phyloP scores from a whole-genome alignment of 345 rosid genomes.

The Moricandia moricandioides region DNA sequence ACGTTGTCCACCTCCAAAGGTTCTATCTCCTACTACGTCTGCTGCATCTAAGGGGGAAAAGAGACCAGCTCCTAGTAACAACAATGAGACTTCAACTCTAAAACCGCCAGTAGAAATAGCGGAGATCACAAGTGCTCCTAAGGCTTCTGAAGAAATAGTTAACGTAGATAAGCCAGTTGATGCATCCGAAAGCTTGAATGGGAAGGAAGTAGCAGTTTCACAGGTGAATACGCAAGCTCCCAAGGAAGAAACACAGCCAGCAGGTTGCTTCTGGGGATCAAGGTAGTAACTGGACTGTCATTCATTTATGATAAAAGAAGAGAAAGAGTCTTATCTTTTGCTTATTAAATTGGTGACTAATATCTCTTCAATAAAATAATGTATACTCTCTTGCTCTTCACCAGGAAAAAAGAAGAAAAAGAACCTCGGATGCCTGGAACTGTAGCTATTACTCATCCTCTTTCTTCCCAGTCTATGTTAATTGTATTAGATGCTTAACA shows the following conservation, averaged over 20 bases:
- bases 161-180: conserved; percentile 46
- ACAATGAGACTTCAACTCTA: conserved; percentile 41
- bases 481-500: conserved; percentile 14
- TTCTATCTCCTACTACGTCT: conserved; percentile 71
- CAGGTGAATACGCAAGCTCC: conserved; percentile 55
- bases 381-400: neutral
- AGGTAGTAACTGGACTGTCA: conserved; percentile 42
- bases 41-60: conserved; percentile 70
- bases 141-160: conserved; percentile 43
- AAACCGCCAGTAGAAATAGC: conserved; percentile 43
- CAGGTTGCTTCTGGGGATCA: conserved; percentile 62
- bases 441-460: conserved; percentile 4
- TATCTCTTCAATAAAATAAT: neutral
- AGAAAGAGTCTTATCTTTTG: neutral
- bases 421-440: conserved; percentile 49
- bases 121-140: conserved; percentile 47
- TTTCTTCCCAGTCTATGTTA: neutral
- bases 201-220: conserved; percentile 59
- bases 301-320: neutral
- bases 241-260: conserved; percentile 71
- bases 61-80: conserved; percentile 58
- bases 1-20: conserved; percentile 60
- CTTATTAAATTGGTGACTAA: neutral
- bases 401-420: conserved; percentile 85
- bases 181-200: conserved; percentile 63